Evolutionary conservation across 805 yeast genomes (phyloP).

Genomic region (Candida verbasci): DNA sequence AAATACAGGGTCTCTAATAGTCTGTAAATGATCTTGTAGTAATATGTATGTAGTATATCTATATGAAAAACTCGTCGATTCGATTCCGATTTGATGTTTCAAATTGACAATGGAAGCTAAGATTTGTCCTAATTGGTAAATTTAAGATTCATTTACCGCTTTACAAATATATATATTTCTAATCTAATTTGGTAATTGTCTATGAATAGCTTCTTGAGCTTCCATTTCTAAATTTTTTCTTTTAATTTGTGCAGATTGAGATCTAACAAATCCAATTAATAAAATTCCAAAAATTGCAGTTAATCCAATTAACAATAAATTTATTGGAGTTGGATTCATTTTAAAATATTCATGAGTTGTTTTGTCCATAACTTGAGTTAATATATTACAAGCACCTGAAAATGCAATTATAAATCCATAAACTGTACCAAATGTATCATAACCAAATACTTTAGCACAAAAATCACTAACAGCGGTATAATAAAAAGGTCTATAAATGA

Average conservation of each 20-base stretch:
- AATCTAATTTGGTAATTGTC: constrained; percentile 36
- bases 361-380: constrained; percentile 66
- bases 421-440: constrained; percentile 84
- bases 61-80: too few species aligned
- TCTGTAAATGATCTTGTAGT: too few species aligned
- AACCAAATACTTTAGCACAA: constrained; percentile 90
- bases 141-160: too few species aligned
- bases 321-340: constrained; percentile 80
- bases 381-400: constrained; percentile 75
- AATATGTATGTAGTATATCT: too few species aligned
- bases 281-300: constrained; percentile 51
- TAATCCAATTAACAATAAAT: constrained; percentile 46
- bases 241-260: constrained; percentile 36
- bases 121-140: too few species aligned
- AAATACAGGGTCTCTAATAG: too few species aligned
- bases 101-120: too few species aligned
- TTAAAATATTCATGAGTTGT: constrained; percentile 63
- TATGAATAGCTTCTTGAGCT: constrained; percentile 55
- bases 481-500: constrained; percentile 84
- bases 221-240: constrained; percentile 56
- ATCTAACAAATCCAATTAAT: constrained; percentile 41
- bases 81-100: too few species aligned
- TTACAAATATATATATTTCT: not conserved
- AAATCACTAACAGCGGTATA: constrained; percentile 91
- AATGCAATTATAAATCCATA: constrained; percentile 83